Conservation (phyloP, 768 basidiomycete species). For the Amanita rubescens region DNA sequence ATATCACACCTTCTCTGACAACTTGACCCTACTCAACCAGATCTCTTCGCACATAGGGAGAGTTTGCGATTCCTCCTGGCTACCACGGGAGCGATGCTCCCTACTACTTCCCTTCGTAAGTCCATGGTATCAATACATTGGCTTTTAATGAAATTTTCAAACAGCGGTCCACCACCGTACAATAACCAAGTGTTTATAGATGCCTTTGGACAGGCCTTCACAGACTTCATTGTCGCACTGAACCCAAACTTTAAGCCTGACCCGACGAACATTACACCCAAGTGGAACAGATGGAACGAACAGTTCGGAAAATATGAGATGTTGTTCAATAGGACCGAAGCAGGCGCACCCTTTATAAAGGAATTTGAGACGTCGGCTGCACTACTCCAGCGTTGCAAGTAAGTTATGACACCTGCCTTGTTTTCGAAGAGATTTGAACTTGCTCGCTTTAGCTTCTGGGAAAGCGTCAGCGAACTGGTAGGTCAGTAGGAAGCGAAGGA, state of each 20-base stretch:
- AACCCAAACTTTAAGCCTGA: slow-evolving; percentile 25
- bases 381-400: slow-evolving; percentile 31
- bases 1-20: background rate
- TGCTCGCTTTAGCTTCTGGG: slow-evolving; percentile 21
- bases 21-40: background rate
- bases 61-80: slow-evolving; percentile 37
- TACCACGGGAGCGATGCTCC: slow-evolving; percentile 28
- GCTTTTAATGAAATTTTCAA: background rate
- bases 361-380: slow-evolving; percentile 20
- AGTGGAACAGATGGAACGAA: slow-evolving; percentile 24
- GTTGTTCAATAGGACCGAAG: slow-evolving; percentile 36
- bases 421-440: background rate
- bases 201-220: slow-evolving; percentile 31
- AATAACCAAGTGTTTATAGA: slow-evolving; percentile 28
- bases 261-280: slow-evolving; percentile 28
- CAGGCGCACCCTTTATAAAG: slow-evolving; percentile 23
- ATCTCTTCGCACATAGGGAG: slow-evolving; percentile 29
- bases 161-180: slow-evolving; percentile 23
- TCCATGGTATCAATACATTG: background rate
- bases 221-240: slow-evolving; percentile 26
- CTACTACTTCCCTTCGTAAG: slow-evolving; percentile 37
- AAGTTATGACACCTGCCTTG: slow-evolving; percentile 7
- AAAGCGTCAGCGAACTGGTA: slow-evolving; percentile 18
- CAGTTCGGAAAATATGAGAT: slow-evolving; percentile 26
- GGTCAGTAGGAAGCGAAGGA: no score